Conservation (phyloP, 768 basidiomycete species). For the Phylloporus sp. region DNA sequence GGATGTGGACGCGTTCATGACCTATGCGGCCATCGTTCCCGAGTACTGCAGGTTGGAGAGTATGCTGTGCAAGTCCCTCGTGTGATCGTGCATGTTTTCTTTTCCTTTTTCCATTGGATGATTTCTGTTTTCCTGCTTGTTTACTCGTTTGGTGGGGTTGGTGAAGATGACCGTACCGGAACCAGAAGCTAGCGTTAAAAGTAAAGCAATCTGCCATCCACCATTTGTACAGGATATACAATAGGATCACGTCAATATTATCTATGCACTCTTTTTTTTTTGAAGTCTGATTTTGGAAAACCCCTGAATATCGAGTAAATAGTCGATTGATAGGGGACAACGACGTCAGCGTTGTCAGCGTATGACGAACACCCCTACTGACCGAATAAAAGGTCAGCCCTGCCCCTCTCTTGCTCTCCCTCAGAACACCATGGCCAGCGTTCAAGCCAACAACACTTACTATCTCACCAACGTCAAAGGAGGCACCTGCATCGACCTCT, state of each 20-base stretch:
- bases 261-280: too few relatives aligned
- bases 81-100: conserved; percentile 23
- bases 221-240: conserved; percentile 7
- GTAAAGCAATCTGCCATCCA: background rate
- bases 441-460: conserved; percentile 39
- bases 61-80: conserved; percentile 65
- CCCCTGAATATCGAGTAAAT: background rate
- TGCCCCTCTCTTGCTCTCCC: background rate
- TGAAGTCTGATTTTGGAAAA: background rate
- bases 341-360: background rate
- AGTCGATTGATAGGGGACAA: background rate
- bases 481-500: conserved; percentile 53
- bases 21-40: conserved; percentile 80
- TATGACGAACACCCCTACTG: background rate
- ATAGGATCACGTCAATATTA: background rate
- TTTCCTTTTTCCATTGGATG: background rate
- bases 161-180: background rate
- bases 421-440: conserved; percentile 14
- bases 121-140: background rate
- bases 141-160: background rate
- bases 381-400: background rate
- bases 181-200: background rate
- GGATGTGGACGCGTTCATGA: conserved; percentile 80
- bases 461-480: conserved; percentile 49
- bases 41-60: conserved; percentile 79